A percentile compares a stretch with the other conserved stretches of the same genome.
Conservation (phyloP, 176 grass and related monocot genomes). For the Tuctoria greenei region DNA sequence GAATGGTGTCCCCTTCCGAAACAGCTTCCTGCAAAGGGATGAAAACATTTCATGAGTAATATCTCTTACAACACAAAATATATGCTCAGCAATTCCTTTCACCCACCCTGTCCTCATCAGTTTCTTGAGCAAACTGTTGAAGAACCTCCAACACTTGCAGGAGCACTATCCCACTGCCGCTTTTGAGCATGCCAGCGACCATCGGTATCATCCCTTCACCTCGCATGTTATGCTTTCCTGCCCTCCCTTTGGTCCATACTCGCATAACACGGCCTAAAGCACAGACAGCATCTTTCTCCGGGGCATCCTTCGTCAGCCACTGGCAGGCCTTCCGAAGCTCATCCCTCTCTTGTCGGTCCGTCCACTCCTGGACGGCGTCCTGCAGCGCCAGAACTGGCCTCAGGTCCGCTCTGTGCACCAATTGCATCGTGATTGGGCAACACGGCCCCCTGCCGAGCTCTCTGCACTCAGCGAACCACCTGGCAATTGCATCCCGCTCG, state of each 20-base stretch:
- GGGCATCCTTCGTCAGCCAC: conserved; percentile 33
- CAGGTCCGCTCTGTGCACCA: conserved; percentile 23
- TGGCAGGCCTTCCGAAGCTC: conserved; percentile 35
- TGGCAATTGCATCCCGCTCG: conserved; percentile 38
- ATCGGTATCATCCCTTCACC: conserved; percentile 20
- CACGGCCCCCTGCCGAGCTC: conserved; percentile 6
- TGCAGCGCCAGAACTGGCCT: conserved; percentile 38
- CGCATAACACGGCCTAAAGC: conserved; percentile 3
- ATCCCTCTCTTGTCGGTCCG: conserved; percentile 12
- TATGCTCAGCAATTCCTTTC: background rate
- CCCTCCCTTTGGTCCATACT: conserved; percentile 23
- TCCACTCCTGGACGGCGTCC: conserved; percentile 45
- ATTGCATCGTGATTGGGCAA: conserved; percentile 40
- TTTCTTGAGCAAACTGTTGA: conserved; percentile 14
- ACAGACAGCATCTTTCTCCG: conserved; percentile 39
- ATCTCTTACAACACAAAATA: background rate
- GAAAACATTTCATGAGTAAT: background rate
- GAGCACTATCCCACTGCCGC: conserved; percentile 23
- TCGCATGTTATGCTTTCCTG: conserved; percentile 5
- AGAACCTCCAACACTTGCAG: conserved; percentile 39
- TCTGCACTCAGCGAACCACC: conserved; percentile 44
- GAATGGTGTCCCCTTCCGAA: conserved; percentile 43
- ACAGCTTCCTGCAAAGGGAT: conserved; percentile 46
- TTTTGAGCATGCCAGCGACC: conserved; percentile 38
- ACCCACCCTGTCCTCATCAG: conserved; percentile 37